Percentiles rank a stretch among this genome's conserved stretches.
Evolutionary conservation across 169 alveolate genomes (phyloP).

Genomic region (Cryptosporidium sp.): DNA sequence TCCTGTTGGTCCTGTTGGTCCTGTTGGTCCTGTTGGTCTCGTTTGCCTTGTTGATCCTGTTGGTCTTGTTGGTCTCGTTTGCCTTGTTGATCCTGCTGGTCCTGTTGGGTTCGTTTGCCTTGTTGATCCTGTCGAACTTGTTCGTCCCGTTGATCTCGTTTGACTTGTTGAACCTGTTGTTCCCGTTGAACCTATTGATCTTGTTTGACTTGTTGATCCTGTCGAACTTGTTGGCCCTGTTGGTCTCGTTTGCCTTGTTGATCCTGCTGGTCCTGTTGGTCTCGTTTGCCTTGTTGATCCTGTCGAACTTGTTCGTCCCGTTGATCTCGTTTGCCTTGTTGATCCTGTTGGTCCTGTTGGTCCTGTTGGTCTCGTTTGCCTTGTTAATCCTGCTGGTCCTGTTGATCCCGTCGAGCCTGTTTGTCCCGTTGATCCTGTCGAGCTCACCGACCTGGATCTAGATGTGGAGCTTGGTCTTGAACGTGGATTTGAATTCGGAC

Average conservation of each 20-base stretch:
- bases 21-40: background rate
- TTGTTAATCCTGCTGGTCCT: background rate
- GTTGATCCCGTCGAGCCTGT: no score
- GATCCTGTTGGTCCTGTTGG: no score
- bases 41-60: no score
- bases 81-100: background rate
- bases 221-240: background rate
- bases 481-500: background rate
- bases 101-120: background rate
- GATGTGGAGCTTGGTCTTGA: background rate
- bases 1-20: no score
- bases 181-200: background rate
- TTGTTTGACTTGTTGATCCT: background rate
- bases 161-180: no score
- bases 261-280: background rate
- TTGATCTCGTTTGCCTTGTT: no score
- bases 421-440: no score
- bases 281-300: background rate
- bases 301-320: no score
- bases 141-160: no score
- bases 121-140: no score
- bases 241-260: background rate
- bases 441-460: no score
- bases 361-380: background rate
- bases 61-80: background rate